Percentiles rank a stretch among this genome's conserved stretches.
Conservation (phyloP, 2,329 filamentous ascomycete genomes). For the Diaporthe nobilis region DNA sequence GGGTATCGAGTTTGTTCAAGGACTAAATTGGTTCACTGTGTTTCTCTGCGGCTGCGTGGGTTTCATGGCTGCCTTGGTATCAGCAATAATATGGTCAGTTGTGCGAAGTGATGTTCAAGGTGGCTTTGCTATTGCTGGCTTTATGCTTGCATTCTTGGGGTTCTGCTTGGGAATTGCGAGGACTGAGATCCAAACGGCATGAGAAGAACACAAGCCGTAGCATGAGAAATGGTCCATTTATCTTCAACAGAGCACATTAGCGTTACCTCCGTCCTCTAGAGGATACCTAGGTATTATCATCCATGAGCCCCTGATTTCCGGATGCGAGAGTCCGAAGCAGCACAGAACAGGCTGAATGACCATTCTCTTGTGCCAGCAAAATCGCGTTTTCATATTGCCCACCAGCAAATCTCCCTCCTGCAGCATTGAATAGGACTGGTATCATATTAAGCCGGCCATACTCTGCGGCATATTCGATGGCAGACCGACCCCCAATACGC, state of each 20-base stretch:
- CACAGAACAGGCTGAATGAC: background rate
- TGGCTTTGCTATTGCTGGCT: constrained; percentile 48
- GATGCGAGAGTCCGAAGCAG: background rate
- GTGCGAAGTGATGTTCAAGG: constrained; percentile 46
- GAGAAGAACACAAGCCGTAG: too few species aligned
- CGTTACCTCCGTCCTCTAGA: too few species aligned
- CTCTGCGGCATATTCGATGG: background rate
- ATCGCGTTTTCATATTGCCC: background rate
- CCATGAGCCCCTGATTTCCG: background rate
- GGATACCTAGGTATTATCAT: too few species aligned
- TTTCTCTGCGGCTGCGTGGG: constrained; percentile 44
- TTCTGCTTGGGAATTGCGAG: constrained; percentile 43
- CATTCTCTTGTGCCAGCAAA: background rate
- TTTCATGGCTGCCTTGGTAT: constrained; percentile 43
- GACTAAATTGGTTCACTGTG: constrained; percentile 44
- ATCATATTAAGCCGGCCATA: constrained; percentile 9
- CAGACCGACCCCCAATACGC: background rate
- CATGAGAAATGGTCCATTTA: too few species aligned
- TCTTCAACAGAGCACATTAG: background rate
- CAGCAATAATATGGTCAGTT: constrained; percentile 46
- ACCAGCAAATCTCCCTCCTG: background rate
- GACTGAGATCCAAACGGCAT: constrained; percentile 23
- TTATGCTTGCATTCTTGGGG: constrained; percentile 46
- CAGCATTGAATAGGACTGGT: background rate
- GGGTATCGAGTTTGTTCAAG: constrained; percentile 49